phyloP scores from a whole-genome alignment of 805 yeast genomes.

The Ogataea nonfermentans region DNA sequence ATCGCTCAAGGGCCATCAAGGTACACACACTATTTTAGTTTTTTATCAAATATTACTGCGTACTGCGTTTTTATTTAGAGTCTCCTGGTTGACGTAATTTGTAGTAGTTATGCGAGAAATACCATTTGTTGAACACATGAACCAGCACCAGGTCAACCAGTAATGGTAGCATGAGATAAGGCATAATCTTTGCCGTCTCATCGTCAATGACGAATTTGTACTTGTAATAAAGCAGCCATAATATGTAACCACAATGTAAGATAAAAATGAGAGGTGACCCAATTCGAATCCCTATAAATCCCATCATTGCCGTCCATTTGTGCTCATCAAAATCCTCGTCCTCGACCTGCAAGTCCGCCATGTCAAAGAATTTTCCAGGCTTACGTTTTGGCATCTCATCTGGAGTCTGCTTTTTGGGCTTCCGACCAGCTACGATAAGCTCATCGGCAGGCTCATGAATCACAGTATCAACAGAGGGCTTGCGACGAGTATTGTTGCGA shows the following conservation, averaged over 20 bases:
- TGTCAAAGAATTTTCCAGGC: conserved; percentile 7
- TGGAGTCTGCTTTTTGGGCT: conserved; percentile 2
- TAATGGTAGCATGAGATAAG: conserved; percentile 22
- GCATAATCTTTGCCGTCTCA: conserved; percentile 14
- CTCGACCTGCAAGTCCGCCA: conserved; percentile 11
- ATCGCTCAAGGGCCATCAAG: conserved; percentile 3
- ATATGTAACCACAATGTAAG: conserved; percentile 21
- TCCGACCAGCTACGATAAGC: conserved; percentile 14
- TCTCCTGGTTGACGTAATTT: conserved; percentile 12
- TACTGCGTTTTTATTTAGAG: neutral
- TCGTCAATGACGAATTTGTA: conserved; percentile 17
- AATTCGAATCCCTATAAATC: conserved; percentile 27
- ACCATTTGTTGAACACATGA: conserved; percentile 27
- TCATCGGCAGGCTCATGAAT: conserved; percentile 15
- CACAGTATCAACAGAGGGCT: neutral
- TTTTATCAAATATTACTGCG: neutral
- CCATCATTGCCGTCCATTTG: conserved; percentile 27
- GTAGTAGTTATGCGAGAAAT: conserved; percentile 27
- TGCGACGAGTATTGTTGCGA: conserved; percentile 9
- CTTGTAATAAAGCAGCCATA: conserved; percentile 20
- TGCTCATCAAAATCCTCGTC: conserved; percentile 16
- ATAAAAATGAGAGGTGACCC: conserved; percentile 28
- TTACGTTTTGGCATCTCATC: neutral
- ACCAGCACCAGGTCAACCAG: conserved; percentile 24
- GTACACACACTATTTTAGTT: neutral